Evolutionary conservation across 306 rosid genomes (phyloP).

Genomic region (Arachis stenosperma): DNA sequence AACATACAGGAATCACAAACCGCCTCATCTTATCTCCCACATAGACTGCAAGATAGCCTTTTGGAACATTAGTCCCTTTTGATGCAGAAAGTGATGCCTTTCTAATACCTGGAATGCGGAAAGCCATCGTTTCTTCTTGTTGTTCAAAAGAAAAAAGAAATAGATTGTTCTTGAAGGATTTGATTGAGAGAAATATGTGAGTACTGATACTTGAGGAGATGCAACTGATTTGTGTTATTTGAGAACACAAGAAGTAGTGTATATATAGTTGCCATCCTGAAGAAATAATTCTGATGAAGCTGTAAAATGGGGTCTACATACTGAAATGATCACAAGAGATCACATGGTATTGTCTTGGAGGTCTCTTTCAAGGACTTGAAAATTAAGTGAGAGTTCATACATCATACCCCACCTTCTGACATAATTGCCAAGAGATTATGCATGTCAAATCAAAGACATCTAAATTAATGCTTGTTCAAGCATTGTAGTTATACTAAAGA

Average conservation of each 20-base stretch:
- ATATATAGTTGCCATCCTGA: neutral
- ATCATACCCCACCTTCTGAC: neutral
- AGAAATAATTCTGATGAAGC: neutral
- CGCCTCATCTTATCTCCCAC: too few relatives aligned
- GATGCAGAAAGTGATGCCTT: too few relatives aligned
- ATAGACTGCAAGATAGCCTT: too few relatives aligned
- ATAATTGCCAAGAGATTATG: neutral
- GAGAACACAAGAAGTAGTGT: neutral
- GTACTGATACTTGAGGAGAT: too few relatives aligned
- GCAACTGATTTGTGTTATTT: too few relatives aligned
- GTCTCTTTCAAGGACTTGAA: neutral
- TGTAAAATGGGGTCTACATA: neutral
- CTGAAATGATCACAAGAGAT: neutral
- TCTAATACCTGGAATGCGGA: neutral
- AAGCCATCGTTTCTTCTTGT: conserved; percentile 7
- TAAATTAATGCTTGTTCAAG: neutral
- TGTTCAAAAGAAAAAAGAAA: neutral
- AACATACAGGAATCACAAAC: too few relatives aligned
- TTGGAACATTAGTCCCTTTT: too few relatives aligned
- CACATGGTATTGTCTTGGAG: conserved; percentile 20
- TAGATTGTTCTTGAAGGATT: neutral
- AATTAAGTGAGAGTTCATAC: neutral
- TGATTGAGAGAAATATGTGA: neutral
- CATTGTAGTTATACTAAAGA: neutral
- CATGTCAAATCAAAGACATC: neutral